These are phyloP conservation scores for Fistulifera pelliculosa DNA, from an alignment of 108 stramenopile species.

Conservation along the genomic window DNA sequence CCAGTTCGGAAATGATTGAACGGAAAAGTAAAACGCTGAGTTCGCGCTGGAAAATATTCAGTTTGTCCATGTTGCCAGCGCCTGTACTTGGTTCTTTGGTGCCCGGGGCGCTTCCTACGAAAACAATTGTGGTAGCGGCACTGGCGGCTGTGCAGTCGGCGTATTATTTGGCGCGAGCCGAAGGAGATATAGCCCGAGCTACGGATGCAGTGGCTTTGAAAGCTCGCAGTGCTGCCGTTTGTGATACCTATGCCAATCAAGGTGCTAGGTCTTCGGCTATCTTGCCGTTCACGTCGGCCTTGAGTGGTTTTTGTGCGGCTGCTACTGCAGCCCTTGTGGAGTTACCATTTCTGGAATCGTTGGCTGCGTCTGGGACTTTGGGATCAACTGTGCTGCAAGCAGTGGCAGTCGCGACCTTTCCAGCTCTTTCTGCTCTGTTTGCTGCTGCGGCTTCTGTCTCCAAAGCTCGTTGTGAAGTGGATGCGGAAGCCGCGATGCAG, in stretches of 20 bases:
- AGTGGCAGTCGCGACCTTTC: conserved; percentile 48
- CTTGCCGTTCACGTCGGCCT: conserved; percentile 82
- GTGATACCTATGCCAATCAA: conserved; percentile 89
- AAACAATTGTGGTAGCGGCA: conserved; percentile 70
- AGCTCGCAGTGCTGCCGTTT: conserved; percentile 74
- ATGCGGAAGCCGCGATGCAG: conserved; percentile 71
- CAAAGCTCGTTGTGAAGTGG: conserved; percentile 83
- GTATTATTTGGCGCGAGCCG: conserved; percentile 63
- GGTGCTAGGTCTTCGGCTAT: conserved; percentile 75
- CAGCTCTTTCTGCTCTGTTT: conserved; percentile 59
- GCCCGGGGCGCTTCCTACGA: conserved; percentile 65
- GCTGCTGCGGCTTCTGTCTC: conserved; percentile 85
- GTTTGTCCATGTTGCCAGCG: conserved; percentile 54
- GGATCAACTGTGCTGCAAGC: conserved; percentile 37
- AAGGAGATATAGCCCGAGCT: conserved; percentile 59
- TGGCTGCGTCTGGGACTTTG: conserved; percentile 30
- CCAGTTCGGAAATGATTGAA: conserved; percentile 55
- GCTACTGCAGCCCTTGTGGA: conserved; percentile 86
- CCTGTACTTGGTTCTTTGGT: conserved; percentile 68
- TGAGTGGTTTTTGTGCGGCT: conserved; percentile 78
- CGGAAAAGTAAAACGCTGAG: conserved; percentile 28
- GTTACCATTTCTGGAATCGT: conserved; percentile 60
- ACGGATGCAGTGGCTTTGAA: conserved; percentile 84
- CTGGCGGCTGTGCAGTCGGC: conserved; percentile 81
- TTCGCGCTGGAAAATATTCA: conserved; percentile 61